Base-by-base conservation (phyloP, 202 grass and related monocot genomes). In the Panicum virgatum region DNA sequence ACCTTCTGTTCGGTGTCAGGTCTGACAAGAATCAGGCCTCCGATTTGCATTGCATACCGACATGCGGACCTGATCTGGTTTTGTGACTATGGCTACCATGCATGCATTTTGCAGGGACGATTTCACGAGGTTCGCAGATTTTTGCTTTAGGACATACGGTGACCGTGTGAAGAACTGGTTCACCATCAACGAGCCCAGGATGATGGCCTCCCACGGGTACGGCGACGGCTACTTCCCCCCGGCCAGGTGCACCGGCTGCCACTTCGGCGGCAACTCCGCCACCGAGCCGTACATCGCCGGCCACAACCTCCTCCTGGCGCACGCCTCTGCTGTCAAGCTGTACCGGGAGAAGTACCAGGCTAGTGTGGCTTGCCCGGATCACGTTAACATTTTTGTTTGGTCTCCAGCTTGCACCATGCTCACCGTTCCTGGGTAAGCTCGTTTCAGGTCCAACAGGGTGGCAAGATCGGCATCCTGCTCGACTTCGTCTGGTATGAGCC, bases 221-320 rank as follows among this genome's bases (percentile, higher is more conserved):
- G 78, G 89, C 22, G 87, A 97, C 14, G 84, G 84, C 62, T 91
- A 43, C 48, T 89, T 91, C 70, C 78, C 94, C 18, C 90, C 86
- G 0, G 94, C 69, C 50, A 77, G 94, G 30, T 97, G 94, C 80
- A 91, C 88, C 3, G 67, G 69, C 2, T 91, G 94, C 82, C 58
- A 38, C 1, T 48, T 75, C 5, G 88, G 94, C 4, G 88, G 90
- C 0, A 91, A 97, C 43, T 97, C 88, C 7, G 80, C 88, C 73
- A 93, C 88, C 0, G 90, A 97, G 72, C 93, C 93, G 0, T 93
- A 97, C 69, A 97, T 91, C 83, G 75, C 75, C 9, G 94, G 51
- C 18, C 94, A 93, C 66, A 65, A 97, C 73, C 94, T 97, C 29
- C 80, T 97, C 52, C 80, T 97, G 3, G 72, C 94, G 0, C 90